phyloP scores from a whole-genome alignment of 441 rosid genomes.

The Croton setiger region DNA sequence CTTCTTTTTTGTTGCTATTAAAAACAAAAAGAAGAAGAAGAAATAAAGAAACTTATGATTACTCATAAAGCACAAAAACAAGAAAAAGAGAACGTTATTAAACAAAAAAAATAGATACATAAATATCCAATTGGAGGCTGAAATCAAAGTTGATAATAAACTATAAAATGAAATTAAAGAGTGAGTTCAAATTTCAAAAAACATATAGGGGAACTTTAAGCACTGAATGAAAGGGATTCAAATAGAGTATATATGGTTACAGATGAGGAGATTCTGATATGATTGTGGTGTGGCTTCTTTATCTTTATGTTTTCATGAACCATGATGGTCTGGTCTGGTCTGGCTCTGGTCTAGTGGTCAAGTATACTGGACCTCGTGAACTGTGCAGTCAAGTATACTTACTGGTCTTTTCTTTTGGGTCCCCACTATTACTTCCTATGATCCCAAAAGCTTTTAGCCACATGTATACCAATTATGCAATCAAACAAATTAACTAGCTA shows the following conservation, averaged over 20 bases:
- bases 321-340: too few species aligned
- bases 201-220: background rate
- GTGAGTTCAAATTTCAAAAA: background rate
- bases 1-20: background rate
- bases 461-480: conserved; percentile 28
- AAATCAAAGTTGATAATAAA: background rate
- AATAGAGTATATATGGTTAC: background rate
- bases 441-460: conserved; percentile 18
- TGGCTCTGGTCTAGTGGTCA: background rate
- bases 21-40: background rate
- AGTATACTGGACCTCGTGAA: background rate
- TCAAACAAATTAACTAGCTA: background rate
- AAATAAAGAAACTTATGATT: background rate
- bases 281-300: background rate
- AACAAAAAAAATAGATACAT: background rate
- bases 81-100: background rate
- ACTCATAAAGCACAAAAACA: background rate
- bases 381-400: background rate
- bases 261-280: background rate
- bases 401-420: background rate
- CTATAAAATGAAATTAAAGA: background rate
- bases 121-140: too few species aligned
- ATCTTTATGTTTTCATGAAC: background rate
- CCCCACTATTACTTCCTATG: background rate
- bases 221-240: background rate